Base-by-base conservation (phyloP, 495 filamentous ascomycete species). In the Hypoxylon lenormandii region DNA sequence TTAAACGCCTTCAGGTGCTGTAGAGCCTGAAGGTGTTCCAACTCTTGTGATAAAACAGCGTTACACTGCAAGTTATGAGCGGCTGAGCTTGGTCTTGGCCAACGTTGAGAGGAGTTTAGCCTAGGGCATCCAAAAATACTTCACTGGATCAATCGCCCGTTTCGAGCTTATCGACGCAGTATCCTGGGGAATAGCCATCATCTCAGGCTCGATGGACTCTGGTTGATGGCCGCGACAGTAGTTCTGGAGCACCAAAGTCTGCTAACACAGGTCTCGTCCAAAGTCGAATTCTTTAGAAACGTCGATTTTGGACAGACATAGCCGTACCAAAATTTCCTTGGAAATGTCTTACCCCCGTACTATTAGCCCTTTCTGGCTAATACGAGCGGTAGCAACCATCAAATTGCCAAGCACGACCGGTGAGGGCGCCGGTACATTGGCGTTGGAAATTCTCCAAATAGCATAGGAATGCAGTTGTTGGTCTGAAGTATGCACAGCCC, bases 331-430 rank as follows among this genome's bases (percentile, higher is more conserved):
- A 23, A 50, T 40, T 37, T 33, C 13, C 57, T 30, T 51, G 11
- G 43, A 37, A 38, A 37, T 46, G n/a, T 21, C 18, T 26, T 19
- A 36, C 12, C 46, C 30, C 26, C 30, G 12, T 53, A 57, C 52
- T 49, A 51, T 42, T n/a, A 33, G 30, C 12, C 47, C 46, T 36
- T 43, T 49, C 47, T 63, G 60, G 60, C 66, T 60, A 64, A 60
- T 60, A 33, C 45, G 18, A 8, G 40, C 36, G 42, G 38, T 54
- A 49, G 58, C 23, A 54, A 47, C 11, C 28, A 13, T 36, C n/a
- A 64, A 60, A 64, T 37, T 56, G 60, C 60, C 66, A 65, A 61
- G 60, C 18, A 26, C n/a, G 23, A 8, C 1, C 15, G 16, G 43
- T 18, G 22, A 42, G 4, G 6, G 38, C 28, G 18, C 28, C 5